These are phyloP conservation scores for Cladophialophora carrionii DNA, from an alignment of 2,329 filamentous ascomycete genomes.

Conservation along the genomic window DNA sequence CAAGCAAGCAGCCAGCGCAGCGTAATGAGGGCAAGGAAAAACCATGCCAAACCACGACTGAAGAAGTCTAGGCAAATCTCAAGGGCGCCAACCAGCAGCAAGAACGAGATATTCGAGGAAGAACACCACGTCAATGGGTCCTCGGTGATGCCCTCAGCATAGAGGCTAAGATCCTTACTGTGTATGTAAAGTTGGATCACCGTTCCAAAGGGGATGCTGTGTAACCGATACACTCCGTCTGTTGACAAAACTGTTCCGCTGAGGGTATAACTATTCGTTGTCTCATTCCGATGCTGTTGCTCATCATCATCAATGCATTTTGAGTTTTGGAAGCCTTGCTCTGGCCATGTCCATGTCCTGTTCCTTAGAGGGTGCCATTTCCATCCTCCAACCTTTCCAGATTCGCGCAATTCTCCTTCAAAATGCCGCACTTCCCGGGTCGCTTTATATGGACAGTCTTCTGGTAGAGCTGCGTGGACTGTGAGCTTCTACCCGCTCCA, in stretches of 20 bases:
- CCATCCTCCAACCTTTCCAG: neutral
- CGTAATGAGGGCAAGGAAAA: neutral
- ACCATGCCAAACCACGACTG: neutral
- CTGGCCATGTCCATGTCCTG: neutral
- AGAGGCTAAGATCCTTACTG: neutral
- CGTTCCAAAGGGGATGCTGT: neutral
- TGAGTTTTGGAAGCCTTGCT: neutral
- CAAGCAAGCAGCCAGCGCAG: no score
- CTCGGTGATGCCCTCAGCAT: neutral
- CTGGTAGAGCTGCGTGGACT: neutral
- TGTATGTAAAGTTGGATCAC: neutral
- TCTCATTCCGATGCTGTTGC: neutral
- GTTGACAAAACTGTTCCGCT: neutral
- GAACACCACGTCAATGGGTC: neutral
- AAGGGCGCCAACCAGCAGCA: neutral
- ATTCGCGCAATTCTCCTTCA: neutral
- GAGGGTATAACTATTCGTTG: neutral
- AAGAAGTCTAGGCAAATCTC: neutral
- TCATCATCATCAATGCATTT: neutral
- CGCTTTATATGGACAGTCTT: neutral
- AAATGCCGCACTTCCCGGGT: neutral
- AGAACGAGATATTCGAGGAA: neutral
- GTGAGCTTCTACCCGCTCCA: neutral
- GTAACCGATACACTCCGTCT: neutral
- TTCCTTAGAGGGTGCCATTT: neutral